These are phyloP conservation scores for Paramecium primaurelia DNA, from an alignment of 73 alveolate genomes.

Conservation along the genomic window DNA sequence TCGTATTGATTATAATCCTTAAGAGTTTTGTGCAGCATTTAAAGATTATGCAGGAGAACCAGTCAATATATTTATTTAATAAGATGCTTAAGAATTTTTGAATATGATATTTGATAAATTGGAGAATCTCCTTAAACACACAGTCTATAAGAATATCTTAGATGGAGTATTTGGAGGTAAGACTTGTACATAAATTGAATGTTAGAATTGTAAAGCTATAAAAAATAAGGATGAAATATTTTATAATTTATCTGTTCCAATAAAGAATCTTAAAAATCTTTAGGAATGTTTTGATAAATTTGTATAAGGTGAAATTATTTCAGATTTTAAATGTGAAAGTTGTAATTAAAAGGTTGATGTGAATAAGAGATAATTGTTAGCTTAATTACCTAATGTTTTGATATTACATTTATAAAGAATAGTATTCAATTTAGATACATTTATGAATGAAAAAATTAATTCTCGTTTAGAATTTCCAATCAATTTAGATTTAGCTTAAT, in stretches of 20 bases:
- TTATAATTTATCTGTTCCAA: constrained; percentile 87
- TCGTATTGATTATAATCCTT: constrained; percentile 91
- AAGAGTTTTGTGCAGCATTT: constrained; percentile 87
- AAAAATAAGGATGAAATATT: constrained; percentile 85
- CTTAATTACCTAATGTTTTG: constrained; percentile 92
- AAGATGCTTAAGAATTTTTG: constrained; percentile 97
- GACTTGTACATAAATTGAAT: constrained; percentile 82
- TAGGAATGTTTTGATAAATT: constrained; percentile 87
- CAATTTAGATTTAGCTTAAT: constrained; percentile 80
- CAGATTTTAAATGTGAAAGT: constrained; percentile 91
- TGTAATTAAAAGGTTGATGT: constrained; percentile 93
- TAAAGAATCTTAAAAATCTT: constrained; percentile 87
- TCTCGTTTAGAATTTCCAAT: constrained; percentile 95
- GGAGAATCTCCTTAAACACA: constrained; percentile 86
- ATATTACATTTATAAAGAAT: constrained; percentile 94
- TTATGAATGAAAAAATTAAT: constrained; percentile 91
- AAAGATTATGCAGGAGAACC: constrained; percentile 97
- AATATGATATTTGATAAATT: constrained; percentile 94
- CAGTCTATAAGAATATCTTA: constrained; percentile 83
- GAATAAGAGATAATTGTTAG: constrained; percentile 81
- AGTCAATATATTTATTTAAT: constrained; percentile 87
- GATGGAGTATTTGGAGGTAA: constrained; percentile 96
- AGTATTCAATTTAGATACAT: constrained; percentile 91
- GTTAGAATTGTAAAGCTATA: constrained; percentile 83
- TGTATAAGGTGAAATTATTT: constrained; percentile 84